A percentile compares a stretch with the other conserved stretches of the same genome.
Evolutionary conservation across 768 basidiomycete species (phyloP).

Genomic region (Mycena capillaripes): DNA sequence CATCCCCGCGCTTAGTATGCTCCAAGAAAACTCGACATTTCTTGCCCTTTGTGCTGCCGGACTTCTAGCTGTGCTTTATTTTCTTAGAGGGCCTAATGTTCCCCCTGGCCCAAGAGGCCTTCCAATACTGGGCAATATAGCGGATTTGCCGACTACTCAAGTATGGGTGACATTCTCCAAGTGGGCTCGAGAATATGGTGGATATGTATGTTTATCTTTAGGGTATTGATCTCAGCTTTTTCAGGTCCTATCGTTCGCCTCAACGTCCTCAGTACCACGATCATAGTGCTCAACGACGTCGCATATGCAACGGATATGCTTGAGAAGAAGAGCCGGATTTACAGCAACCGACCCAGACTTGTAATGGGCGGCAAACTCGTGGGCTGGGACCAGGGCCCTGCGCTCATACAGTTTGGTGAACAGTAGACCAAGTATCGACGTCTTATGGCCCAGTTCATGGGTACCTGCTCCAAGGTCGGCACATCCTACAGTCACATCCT

Average conservation of each 20-base stretch:
- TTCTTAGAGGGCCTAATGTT: too few relatives aligned
- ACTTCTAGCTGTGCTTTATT: not conserved
- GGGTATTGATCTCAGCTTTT: not conserved
- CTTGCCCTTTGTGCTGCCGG: not conserved
- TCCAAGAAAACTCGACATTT: not conserved
- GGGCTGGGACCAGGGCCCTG: conserved; percentile 38
- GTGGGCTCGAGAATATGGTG: conserved; percentile 13
- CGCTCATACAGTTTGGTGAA: conserved; percentile 34
- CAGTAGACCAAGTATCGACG: conserved; percentile 39
- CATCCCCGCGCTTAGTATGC: not conserved
- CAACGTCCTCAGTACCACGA: conserved; percentile 43
- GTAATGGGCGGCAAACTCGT: conserved; percentile 47
- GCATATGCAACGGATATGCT: conserved; percentile 48
- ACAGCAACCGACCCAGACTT: conserved; percentile 41
- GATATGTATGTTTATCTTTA: too few relatives aligned
- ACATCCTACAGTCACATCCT: conserved; percentile 24
- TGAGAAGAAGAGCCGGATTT: conserved; percentile 44
- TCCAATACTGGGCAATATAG: not conserved
- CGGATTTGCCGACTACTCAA: not conserved
- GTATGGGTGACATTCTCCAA: not conserved
- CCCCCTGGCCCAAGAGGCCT: not conserved
- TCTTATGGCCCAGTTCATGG: conserved; percentile 38
- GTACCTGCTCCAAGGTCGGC: conserved; percentile 38
- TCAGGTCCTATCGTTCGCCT: conserved; percentile 36
- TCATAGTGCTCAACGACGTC: conserved; percentile 46